Evolutionary conservation across 441 rosid genomes (phyloP), one percentile per base, ranked within the genome.

Genomic region (Macaranga tanarius): DNA sequence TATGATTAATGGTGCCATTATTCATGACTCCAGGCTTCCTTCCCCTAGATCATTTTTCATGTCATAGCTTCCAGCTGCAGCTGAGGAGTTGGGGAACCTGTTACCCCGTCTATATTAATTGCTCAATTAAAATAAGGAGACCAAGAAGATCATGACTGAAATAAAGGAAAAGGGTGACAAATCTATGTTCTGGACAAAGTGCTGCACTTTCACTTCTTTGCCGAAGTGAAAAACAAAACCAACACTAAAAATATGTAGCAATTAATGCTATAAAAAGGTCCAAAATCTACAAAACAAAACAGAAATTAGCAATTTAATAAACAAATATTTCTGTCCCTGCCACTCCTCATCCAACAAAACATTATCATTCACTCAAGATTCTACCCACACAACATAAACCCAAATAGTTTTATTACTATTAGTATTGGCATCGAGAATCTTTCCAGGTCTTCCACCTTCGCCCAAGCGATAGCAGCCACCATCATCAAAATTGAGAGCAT

Each of bases 401-500:
- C 83, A 78, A 0, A 71, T 23, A 8, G 69, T 62, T 10, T 75
- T 61, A 20, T 75, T 67, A n/a, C n/a, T n/a, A 34, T 74, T 63
- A 22, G 73, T 66, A 26, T 67, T 75, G 48, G 55, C 71, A 64
- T 70, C 74, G 17, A 64, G 73, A 60, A 40, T 22, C 23, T 42
- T 70, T 6, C 26, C 65, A 48, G 38, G 38, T 34, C 19, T 25
- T 62, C 63, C 61, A 10, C 69, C 75, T 1, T 25, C 75, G 58
- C 65, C 82, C 31, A 71, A 38, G 59, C 57, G 65, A 75, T 78
- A 69, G 42, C 79, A 62, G 1, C 96, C 97, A 69, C 96, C 97
- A 69, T 93, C 96, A 70, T 93, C 98, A 72, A 93, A 92, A 75
- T 93, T 92, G 51, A 94, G 88, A 40, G 97, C 95, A 76, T 94